Conservation (phyloP, 352 stramenopile species). For the Peronospora farinosa region DNA sequence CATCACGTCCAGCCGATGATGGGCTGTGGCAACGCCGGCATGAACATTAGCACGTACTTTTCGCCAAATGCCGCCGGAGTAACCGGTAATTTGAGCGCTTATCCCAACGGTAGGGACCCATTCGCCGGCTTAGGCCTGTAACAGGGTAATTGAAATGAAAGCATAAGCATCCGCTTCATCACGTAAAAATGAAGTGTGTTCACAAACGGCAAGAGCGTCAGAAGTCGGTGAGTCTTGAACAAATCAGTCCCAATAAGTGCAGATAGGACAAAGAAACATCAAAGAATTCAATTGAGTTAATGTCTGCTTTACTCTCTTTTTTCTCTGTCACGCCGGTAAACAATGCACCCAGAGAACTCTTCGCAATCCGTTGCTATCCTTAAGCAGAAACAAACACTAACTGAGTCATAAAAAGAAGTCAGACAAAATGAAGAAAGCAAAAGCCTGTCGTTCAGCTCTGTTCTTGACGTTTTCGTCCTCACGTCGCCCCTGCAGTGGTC, state of each 20-base stretch:
- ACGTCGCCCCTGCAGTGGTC: slow-evolving; percentile 23
- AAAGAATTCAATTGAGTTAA: slow-evolving; percentile 5
- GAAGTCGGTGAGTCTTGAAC: background rate
- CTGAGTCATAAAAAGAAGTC: slow-evolving; percentile 6
- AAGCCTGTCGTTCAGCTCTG: slow-evolving; percentile 4
- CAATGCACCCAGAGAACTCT: slow-evolving; percentile 11
- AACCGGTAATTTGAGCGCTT: slow-evolving; percentile 8
- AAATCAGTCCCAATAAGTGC: background rate
- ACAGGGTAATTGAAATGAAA: slow-evolving; percentile 8
- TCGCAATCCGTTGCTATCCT: background rate
- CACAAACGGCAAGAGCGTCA: slow-evolving; percentile 3
- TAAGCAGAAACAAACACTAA: background rate
- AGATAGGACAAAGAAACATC: background rate
- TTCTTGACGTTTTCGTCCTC: slow-evolving; percentile 12
- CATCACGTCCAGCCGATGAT: slow-evolving; percentile 31
- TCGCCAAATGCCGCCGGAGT: slow-evolving; percentile 22
- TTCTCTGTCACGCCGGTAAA: slow-evolving; percentile 16
- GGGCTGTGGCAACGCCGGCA: slow-evolving; percentile 23
- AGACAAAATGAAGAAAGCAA: slow-evolving; percentile 1
- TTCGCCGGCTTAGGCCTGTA: slow-evolving; percentile 67
- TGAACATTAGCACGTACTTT: slow-evolving; percentile 46
- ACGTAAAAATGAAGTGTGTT: slow-evolving; percentile 15
- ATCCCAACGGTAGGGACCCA: slow-evolving; percentile 42
- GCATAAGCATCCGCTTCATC: slow-evolving; percentile 4
- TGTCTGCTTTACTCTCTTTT: slow-evolving; percentile 13